Base-by-base conservation (phyloP, 768 basidiomycete species). In the Xerocomus potaroensis region DNA sequence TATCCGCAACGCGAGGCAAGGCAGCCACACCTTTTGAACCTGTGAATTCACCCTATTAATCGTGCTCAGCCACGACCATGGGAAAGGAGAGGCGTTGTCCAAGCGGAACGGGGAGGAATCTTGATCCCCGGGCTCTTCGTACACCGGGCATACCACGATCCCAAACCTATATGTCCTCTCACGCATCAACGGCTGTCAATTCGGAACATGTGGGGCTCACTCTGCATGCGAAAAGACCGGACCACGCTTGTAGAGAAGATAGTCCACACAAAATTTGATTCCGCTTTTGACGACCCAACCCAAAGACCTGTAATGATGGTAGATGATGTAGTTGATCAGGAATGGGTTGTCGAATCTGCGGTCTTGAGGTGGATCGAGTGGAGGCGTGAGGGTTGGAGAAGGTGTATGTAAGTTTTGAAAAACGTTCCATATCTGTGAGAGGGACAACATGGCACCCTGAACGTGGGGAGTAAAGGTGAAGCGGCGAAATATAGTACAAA, bases 261-360 rank as follows among this genome's bases (percentile, higher is more conserved):
- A 93, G 60, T 99, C 96, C 31, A 87, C 87, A 57, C 94, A 97
- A 67, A 99, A 99, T 66, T 99, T 99, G 73, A 96, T 83, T 1
- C 96, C 96, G 23, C 83, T 81, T 66, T 93, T 91, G 53, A 96
- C 84, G 16, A 97, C 90, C 96, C 95, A 99, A 21, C 96, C 96
- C 8, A 98, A 76, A 4, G 93, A 92, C 14, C 95, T 81, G 61
- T 88, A 98, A 66, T 98, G 93, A 63, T 98, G 95, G 59, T 94
- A 96, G 3, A 81, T 81, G 40, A 84, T 81, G 57, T 97, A 99
- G 58, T 89, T 78, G 32, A 98, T 73, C 21, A 99, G 69, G 69
- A 97, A 94, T 0, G 93, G 93, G 62, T 94, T 95, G 68, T 98
- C 95, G 41, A 88, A 82, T 49, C 81, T 78, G 23, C 74, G 66